A percentile compares a stretch with the other conserved stretches of the same genome.
phyloP scores from a whole-genome alignment of 2,329 filamentous ascomycete species.

The Claviceps sp. region DNA sequence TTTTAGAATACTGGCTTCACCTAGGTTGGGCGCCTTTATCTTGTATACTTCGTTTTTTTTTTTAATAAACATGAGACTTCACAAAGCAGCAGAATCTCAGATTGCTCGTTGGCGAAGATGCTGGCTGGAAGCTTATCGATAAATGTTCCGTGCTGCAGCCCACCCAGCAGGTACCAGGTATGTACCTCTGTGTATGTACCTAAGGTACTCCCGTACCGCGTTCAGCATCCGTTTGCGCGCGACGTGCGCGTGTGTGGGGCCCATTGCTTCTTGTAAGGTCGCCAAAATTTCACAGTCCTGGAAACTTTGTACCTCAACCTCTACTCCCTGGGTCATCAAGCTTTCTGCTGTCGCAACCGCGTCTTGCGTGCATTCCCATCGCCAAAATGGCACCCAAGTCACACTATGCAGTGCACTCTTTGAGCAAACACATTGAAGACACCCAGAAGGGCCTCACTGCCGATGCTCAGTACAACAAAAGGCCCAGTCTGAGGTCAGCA shows the following conservation, averaged over 20 bases:
- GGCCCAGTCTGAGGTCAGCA: constrained; percentile 12
- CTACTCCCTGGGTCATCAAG: background rate
- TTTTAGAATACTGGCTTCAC: background rate
- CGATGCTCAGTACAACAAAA: constrained; percentile 20
- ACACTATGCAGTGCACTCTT: constrained; percentile 23
- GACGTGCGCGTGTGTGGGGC: constrained; percentile 3
- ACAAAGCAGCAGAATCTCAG: background rate
- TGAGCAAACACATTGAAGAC: constrained; percentile 24
- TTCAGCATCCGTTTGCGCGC: background rate
- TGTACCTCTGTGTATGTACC: background rate
- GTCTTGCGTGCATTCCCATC: constrained; percentile 1
- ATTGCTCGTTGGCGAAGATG: background rate
- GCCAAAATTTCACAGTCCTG: constrained; percentile 7
- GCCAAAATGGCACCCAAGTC: constrained; percentile 23
- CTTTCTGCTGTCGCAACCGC: background rate
- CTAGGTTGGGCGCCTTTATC: background rate
- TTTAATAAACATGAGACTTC: too few species aligned
- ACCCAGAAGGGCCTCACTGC: constrained; percentile 22
- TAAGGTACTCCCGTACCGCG: background rate
- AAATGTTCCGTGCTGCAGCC: background rate
- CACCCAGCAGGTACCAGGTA: background rate
- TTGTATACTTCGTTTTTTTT: background rate
- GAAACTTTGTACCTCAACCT: constrained; percentile 5
- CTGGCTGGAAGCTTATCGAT: background rate
- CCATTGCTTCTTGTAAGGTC: background rate